Conservation (phyloP, 2,329 filamentous ascomycete genomes). For the Fusarium circinatum region DNA sequence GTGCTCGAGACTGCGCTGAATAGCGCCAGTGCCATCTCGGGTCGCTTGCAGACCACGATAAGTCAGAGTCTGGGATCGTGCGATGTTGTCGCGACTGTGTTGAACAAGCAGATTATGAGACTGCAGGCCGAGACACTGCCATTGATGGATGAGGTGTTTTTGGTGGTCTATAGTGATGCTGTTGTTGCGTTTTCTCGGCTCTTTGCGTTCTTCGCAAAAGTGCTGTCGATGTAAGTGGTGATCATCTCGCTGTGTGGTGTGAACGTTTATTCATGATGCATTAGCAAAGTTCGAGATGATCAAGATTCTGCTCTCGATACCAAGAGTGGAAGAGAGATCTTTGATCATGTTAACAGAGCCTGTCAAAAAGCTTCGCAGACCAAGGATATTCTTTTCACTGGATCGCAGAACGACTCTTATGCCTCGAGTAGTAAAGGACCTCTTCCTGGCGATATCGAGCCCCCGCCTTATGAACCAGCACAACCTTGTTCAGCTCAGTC, state of each 20-base stretch:
- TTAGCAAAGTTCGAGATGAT: conserved; percentile 29
- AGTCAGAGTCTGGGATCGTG: conserved; percentile 44
- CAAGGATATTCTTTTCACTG: conserved; percentile 30
- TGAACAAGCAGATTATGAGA: conserved; percentile 50
- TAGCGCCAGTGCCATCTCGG: conserved; percentile 42
- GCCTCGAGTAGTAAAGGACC: conserved; percentile 34
- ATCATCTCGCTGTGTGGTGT: background rate
- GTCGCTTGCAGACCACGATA: conserved; percentile 44
- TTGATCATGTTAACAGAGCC: conserved; percentile 34
- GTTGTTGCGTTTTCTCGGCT: conserved; percentile 41
- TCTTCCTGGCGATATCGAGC: conserved; percentile 17
- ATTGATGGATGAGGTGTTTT: conserved; percentile 40
- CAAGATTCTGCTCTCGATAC: conserved; percentile 42
- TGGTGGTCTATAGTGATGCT: conserved; percentile 40
- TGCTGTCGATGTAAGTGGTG: conserved; percentile 40
- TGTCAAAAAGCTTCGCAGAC: conserved; percentile 28
- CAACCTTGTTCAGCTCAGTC: conserved; percentile 26
- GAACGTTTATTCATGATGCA: background rate
- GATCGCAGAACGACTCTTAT: background rate
- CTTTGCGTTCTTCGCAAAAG: conserved; percentile 38
- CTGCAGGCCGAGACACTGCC: conserved; percentile 42
- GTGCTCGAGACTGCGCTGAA: conserved; percentile 44
- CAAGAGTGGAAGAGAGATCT: conserved; percentile 24
- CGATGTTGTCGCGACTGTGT: conserved; percentile 42
- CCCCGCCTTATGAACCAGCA: conserved; percentile 41